A percentile compares a stretch with the other conserved stretches of the same genome.
phyloP scores from a whole-genome alignment of 23 red algal species.

The Gracilaria caudata region DNA sequence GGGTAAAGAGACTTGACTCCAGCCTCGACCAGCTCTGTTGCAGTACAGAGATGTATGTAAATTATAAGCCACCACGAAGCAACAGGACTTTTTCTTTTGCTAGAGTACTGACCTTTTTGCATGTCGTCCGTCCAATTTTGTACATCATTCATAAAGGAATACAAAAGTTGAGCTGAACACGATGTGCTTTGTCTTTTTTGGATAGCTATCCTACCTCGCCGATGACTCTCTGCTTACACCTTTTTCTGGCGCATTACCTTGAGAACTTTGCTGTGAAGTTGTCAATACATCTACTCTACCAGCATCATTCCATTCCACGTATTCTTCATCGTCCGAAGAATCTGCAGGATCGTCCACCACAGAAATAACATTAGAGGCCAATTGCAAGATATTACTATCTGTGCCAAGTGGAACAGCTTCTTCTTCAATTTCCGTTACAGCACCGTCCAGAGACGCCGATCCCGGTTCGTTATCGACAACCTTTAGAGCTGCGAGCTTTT shows the following conservation, averaged over 20 bases:
- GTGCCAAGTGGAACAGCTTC: neutral
- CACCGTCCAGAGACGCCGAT: constrained; percentile 37
- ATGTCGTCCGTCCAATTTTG: constrained; percentile 32
- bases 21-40: constrained; percentile 14
- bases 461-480: constrained; percentile 29
- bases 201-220: constrained; percentile 48
- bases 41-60: constrained; percentile 7
- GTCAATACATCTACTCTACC: constrained; percentile 22
- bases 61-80: constrained; percentile 36
- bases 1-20: neutral
- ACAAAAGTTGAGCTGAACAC: constrained; percentile 30
- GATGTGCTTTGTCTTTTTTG: neutral
- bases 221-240: constrained; percentile 20
- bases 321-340: constrained; percentile 65
- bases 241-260: constrained; percentile 17
- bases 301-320: constrained; percentile 61
- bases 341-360: constrained; percentile 51
- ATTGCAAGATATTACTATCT: constrained; percentile 33
- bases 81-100: neutral
- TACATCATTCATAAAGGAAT: constrained; percentile 47
- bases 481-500: neutral
- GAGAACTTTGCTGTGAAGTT: constrained; percentile 25
- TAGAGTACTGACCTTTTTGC: neutral
- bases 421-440: constrained; percentile 67
- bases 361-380: constrained; percentile 38